Percentiles rank a stretch among this genome's conserved stretches.
Evolutionary conservation across 257 asterid genomes (phyloP).

Genomic region (Fraxinus pennsylvanica): DNA sequence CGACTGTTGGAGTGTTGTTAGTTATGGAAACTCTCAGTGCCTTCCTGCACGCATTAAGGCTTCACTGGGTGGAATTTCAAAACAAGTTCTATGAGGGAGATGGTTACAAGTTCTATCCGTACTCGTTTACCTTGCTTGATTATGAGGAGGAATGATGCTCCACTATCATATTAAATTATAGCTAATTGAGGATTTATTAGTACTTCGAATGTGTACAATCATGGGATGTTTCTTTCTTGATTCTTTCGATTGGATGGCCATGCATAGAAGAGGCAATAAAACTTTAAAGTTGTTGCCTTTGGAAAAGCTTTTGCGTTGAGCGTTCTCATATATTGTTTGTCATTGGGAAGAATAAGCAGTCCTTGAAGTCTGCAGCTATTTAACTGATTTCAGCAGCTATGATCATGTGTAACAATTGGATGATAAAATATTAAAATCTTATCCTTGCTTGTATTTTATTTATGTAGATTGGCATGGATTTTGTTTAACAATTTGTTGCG

Average conservation of each 20-base stretch:
- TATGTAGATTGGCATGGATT: background rate
- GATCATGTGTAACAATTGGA: background rate
- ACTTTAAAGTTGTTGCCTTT: slow-evolving; percentile 20
- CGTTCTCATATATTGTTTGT: slow-evolving; percentile 20
- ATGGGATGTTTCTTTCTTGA: slow-evolving; percentile 29
- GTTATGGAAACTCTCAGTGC: slow-evolving; percentile 99
- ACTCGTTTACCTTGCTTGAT: slow-evolving; percentile 55
- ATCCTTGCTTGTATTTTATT: background rate
- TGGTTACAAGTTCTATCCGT: slow-evolving; percentile 86
- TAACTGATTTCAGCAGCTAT: slow-evolving; percentile 16
- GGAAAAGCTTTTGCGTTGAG: slow-evolving; percentile 23
- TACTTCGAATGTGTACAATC: slow-evolving; percentile 29
- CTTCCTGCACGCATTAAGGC: slow-evolving; percentile 92
- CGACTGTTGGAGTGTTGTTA: slow-evolving; percentile 89
- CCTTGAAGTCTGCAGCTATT: slow-evolving; percentile 37
- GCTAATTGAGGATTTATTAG: slow-evolving; percentile 28
- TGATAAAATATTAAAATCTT: background rate
- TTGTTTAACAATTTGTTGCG: background rate
- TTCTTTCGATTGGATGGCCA: slow-evolving; percentile 42
- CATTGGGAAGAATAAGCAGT: slow-evolving; percentile 51
- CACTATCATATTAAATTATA: background rate
- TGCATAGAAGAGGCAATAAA: slow-evolving; percentile 35
- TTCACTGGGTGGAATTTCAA: slow-evolving; percentile 97
- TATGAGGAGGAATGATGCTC: slow-evolving; percentile 70
- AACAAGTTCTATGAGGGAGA: slow-evolving; percentile 99